Evolutionary conservation across 192 early-diverging fungal genomes (phyloP).

Genomic region (Entomortierella beljakovae): DNA sequence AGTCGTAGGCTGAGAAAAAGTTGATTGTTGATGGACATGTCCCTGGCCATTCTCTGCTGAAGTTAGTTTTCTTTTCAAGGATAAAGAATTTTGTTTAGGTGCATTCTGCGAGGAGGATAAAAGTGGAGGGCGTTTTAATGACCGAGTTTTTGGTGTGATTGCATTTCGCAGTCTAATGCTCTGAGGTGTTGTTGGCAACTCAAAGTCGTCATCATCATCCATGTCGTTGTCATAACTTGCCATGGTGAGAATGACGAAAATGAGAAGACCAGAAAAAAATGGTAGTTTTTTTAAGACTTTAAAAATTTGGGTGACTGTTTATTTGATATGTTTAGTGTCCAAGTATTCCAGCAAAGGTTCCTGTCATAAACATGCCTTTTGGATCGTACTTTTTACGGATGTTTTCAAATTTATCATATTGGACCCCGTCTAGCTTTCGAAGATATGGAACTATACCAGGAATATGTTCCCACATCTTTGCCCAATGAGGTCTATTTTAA

Average conservation of each 20-base stretch:
- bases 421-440: conserved; percentile 4
- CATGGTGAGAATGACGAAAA: background rate
- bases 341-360: conserved; percentile 20
- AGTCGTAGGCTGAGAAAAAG: background rate
- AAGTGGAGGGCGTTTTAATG: background rate
- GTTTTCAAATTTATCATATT: conserved; percentile 33
- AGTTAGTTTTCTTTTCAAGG: background rate
- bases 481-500: conserved; percentile 45
- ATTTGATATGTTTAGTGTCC: conserved; percentile 12
- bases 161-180: background rate
- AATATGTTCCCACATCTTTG: conserved; percentile 53
- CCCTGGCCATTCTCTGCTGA: background rate
- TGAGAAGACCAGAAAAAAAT: no score
- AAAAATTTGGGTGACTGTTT: no score
- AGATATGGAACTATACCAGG: conserved; percentile 50
- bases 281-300: no score
- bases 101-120: background rate
- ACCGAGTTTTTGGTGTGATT: background rate
- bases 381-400: conserved; percentile 55
- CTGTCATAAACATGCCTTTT: conserved; percentile 35
- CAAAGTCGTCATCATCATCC: conserved; percentile 8
- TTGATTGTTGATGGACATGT: background rate
- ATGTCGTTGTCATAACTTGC: background rate
- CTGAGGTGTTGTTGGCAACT: background rate
- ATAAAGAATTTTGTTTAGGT: background rate